phyloP scores from a whole-genome alignment of 371 early-diverging fungal species.

The Apophysomyces ossiformis region DNA sequence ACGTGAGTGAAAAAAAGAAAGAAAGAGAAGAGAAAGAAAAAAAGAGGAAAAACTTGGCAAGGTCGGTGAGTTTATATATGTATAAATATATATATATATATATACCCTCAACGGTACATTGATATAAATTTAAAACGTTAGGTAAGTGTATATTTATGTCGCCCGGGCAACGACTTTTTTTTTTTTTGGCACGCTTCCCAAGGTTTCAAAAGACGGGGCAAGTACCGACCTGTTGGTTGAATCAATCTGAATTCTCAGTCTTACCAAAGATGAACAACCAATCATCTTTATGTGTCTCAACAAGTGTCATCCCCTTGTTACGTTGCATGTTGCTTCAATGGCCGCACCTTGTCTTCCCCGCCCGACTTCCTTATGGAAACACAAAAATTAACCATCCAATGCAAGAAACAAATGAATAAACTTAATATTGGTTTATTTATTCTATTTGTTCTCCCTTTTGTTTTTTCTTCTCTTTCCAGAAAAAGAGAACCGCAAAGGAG shows the following conservation, averaged over 20 bases:
- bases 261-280: neutral
- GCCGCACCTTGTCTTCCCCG: constrained; percentile 3
- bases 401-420: neutral
- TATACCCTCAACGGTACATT: neutral
- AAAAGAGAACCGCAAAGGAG: neutral
- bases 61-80: neutral
- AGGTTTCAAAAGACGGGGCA: neutral
- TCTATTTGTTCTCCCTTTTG: neutral
- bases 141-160: neutral
- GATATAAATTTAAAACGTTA: no score
- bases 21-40: constrained; percentile 1
- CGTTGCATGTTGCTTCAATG: constrained; percentile 10
- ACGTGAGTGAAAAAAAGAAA: neutral
- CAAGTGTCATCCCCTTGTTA: constrained; percentile 6
- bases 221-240: constrained; percentile 1
- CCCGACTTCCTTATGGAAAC: neutral
- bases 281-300: neutral
- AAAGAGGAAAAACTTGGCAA: neutral
- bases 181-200: neutral
- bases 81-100: neutral
- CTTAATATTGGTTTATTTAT: neutral
- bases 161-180: neutral
- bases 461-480: neutral
- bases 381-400: neutral
- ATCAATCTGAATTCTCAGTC: neutral